phyloP scores from a whole-genome alignment of 305 asterid species.

The Euphrasia arctica region DNA sequence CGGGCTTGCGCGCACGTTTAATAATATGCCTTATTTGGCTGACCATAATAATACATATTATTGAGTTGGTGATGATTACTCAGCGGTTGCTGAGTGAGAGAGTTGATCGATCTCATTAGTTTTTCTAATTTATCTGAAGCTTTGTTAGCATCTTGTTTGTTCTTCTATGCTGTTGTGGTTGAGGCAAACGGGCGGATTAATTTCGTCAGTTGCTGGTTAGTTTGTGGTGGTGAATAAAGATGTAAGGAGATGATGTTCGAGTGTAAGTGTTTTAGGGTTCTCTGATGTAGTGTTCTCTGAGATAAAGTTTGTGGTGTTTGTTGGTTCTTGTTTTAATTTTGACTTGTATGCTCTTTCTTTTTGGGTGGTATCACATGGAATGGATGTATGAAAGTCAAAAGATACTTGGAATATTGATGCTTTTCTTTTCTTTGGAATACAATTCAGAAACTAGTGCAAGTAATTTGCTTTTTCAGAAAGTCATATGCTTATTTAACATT shows the following conservation, averaged over 20 bases:
- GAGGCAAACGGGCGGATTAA: not conserved
- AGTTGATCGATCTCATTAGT: not conserved
- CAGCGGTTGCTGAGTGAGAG: not conserved
- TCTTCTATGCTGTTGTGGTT: not conserved
- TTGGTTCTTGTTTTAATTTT: not conserved
- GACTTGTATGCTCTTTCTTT: not conserved
- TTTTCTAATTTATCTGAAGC: not conserved
- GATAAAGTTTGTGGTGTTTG: not conserved
- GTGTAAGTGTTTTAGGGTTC: not conserved
- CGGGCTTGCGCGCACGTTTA: conserved; percentile 64
- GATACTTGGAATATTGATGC: not conserved
- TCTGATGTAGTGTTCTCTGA: not conserved
- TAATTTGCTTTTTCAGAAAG: too few relatives aligned
- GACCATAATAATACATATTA: not conserved
- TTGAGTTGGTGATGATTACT: not conserved
- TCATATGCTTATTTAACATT: too few relatives aligned
- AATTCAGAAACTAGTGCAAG: not conserved
- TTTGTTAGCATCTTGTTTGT: not conserved
- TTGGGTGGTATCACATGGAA: not conserved
- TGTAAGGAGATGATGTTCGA: not conserved
- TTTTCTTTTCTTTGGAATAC: not conserved
- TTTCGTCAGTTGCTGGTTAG: not conserved
- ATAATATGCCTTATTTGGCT: conserved; percentile 84
- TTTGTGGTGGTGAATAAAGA: not conserved
- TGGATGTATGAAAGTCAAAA: too few relatives aligned